A percentile compares a stretch with the other conserved stretches of the same genome.
phyloP scores from a whole-genome alignment of 208 protist species.

The Trypanosomatidae sp. region DNA sequence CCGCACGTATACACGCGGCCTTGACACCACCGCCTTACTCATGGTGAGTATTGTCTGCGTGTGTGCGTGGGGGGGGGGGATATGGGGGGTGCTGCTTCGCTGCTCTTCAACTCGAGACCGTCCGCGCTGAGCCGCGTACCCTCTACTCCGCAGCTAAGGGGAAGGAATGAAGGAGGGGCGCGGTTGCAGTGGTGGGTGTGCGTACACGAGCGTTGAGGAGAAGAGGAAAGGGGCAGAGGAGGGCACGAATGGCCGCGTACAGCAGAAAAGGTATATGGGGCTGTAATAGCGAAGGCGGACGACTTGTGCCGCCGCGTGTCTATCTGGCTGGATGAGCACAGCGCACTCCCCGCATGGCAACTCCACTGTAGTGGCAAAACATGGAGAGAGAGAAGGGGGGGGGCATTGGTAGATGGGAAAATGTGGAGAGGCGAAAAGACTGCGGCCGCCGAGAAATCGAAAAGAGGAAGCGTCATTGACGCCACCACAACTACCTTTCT shows the following conservation, averaged over 20 bases:
- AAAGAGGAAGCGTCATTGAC: neutral
- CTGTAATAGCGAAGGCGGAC: neutral
- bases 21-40: constrained; percentile 73
- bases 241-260: neutral
- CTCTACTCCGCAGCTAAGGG: neutral
- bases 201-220: too few relatives aligned
- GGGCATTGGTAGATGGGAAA: neutral
- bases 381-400: neutral
- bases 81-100: neutral
- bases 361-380: neutral
- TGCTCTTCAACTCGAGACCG: neutral
- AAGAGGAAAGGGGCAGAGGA: neutral
- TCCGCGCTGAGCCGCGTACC: neutral
- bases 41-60: constrained; percentile 25
- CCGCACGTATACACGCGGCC: constrained; percentile 88
- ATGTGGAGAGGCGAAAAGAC: too few relatives aligned
- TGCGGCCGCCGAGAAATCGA: neutral
- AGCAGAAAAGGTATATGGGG: neutral
- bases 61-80: neutral
- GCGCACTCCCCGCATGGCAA: neutral
- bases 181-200: too few relatives aligned
- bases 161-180: neutral
- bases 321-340: neutral
- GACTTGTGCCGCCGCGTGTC: neutral
- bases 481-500: neutral